Evolutionary conservation across 2,329 filamentous ascomycete species (phyloP), one percentile per base, ranked within the genome.

Genomic region (Xylariaceae sp.): DNA sequence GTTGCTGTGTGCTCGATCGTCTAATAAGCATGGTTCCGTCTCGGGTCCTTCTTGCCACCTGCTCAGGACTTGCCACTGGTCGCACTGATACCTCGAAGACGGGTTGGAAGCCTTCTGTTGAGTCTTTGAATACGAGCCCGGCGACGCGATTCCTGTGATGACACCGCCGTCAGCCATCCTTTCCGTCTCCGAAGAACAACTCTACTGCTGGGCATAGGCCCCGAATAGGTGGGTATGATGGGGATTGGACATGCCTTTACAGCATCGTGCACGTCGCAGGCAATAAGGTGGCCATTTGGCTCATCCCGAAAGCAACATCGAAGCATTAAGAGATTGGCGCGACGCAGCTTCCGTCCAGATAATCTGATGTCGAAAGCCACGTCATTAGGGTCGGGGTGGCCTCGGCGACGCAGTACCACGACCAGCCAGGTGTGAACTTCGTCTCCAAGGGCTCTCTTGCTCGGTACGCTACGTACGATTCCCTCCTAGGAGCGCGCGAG

Each of bases 211-310:
- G 22, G 22, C 22, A 26, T 6, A 26, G 11, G 22, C 22, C 22
- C 22, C 22, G 11, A 26, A 26, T 6, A 26, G 22, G 22, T 26
- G 11, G 22, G 22, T n/a, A 26, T 11, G 22, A 11, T 26, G 6
- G 22, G 11, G 6, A 26, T 26, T 26, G 22, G 22, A 17, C 13
- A 39, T 15, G 45, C 49, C 40, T 48, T 47, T 26, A 47, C 38
- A 36, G 55, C 51, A 32, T 57, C 53, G 19, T 43, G 47, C 19
- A 57, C 49, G 18, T 57, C 55, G 24, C 51, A 49, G 11, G 53
- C 52, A 19, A 56, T 51, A 35, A 48, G 36, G 12, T 44, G 43
- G 2, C 51, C 48, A 18, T 53, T 49, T 2, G 51, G 46, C 34
- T 57, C 52, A 13, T 41, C 13, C 4, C 51, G 47, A n/a, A 57